These are phyloP conservation scores for Zygotorulaspora chibaensis DNA, from an alignment of 805 yeast genomes.

Conservation along the genomic window DNA sequence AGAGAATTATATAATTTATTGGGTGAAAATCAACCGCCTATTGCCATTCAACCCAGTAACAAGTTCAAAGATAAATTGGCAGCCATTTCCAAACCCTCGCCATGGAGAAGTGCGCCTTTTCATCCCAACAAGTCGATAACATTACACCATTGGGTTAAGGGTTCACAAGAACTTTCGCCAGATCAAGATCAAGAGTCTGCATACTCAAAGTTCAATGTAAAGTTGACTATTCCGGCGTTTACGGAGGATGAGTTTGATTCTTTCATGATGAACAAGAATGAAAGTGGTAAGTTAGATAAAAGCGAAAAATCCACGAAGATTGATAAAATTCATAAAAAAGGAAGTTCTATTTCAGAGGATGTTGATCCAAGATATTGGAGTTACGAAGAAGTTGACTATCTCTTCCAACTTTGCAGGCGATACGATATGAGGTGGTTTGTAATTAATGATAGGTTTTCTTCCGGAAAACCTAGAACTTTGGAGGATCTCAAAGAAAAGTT, in stretches of 20 bases:
- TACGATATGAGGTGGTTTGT: constrained; percentile 57
- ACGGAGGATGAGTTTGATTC: constrained; percentile 55
- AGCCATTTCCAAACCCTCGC: constrained; percentile 59
- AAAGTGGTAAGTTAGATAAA: constrained; percentile 20
- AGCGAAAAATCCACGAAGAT: constrained; percentile 8
- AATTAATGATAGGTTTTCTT: constrained; percentile 54
- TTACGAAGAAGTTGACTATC: constrained; percentile 68
- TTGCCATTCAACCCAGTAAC: constrained; percentile 44
- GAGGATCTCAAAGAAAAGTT: constrained; percentile 85
- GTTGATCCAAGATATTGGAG: constrained; percentile 45
- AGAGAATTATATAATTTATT: constrained; percentile 82
- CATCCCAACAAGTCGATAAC: constrained; percentile 51
- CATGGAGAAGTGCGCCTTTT: constrained; percentile 75
- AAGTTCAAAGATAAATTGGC: constrained; percentile 63
- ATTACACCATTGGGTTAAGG: constrained; percentile 85
- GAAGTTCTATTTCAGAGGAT: neutral
- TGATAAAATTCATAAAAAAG: constrained; percentile 8
- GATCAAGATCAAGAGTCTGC: constrained; percentile 41
- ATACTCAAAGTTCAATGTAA: constrained; percentile 71
- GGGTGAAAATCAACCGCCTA: constrained; percentile 91
- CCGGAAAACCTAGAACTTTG: constrained; percentile 41
- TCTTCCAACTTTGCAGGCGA: constrained; percentile 66
- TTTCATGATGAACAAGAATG: constrained; percentile 43
- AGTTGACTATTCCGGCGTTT: constrained; percentile 65
- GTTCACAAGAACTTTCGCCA: constrained; percentile 44